A percentile compares a stretch with the other conserved stretches of the same genome.
These are phyloP conservation scores for Globisporangium spiculum DNA, from an alignment of 352 stramenopile species.

Conservation along the genomic window DNA sequence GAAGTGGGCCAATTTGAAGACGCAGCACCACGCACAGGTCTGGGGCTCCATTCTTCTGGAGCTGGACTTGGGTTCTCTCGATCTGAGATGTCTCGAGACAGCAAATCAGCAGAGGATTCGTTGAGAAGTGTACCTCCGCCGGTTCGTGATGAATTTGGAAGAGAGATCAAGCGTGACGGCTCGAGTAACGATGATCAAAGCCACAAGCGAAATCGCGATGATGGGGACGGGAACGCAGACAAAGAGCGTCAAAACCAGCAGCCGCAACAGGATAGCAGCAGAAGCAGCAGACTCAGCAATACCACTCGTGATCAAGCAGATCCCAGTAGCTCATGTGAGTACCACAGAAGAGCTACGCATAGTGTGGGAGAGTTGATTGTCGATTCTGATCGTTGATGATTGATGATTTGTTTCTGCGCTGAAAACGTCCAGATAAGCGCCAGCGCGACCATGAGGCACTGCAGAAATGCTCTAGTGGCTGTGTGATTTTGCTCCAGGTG, in stretches of 20 bases:
- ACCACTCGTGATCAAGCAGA: neutral
- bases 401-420: neutral
- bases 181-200: neutral
- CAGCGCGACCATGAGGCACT: neutral
- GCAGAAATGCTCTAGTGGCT: neutral
- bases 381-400: neutral
- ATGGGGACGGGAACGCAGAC: neutral
- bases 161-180: constrained; percentile 16
- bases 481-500: constrained; percentile 39
- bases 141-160: constrained; percentile 31
- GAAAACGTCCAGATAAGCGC: constrained; percentile 8
- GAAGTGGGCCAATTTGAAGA: constrained; percentile 61
- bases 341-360: neutral
- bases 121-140: neutral
- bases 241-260: neutral
- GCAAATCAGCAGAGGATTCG: neutral
- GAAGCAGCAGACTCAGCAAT: neutral
- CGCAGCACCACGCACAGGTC: constrained; percentile 26
- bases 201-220: neutral
- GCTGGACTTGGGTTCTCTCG: neutral
- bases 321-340: constrained; percentile 5
- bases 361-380: neutral
- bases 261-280: neutral
- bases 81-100: neutral
- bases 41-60: constrained; percentile 22